Evolutionary conservation across 768 basidiomycete genomes (phyloP).

Genomic region (Mycena filopes): DNA sequence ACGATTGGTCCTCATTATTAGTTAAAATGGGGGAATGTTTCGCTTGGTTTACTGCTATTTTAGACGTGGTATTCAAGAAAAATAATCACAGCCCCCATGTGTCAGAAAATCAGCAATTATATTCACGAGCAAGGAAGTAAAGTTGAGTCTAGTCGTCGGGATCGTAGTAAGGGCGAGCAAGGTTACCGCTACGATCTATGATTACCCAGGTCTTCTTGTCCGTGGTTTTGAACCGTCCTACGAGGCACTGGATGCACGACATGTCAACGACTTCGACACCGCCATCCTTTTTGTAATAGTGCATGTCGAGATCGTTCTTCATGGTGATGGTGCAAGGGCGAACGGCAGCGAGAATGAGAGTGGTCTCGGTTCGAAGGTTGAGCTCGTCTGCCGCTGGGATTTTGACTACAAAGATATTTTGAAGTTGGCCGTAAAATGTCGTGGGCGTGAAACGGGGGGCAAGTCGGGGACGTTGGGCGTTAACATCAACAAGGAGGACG

Average conservation of each 20-base stretch:
- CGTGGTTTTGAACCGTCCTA: slow-evolving; percentile 35
- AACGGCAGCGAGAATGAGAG: slow-evolving; percentile 33
- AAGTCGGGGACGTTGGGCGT: slow-evolving; percentile 11
- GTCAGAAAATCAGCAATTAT: too few relatives aligned
- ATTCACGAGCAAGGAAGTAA: too few relatives aligned
- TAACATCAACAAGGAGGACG: slow-evolving; percentile 37
- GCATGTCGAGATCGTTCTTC: slow-evolving; percentile 24
- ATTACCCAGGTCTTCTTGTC: slow-evolving; percentile 29
- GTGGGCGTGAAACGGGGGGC: neutral
- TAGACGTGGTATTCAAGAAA: too few relatives aligned
- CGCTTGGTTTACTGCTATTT: too few relatives aligned
- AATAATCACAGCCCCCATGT: too few relatives aligned
- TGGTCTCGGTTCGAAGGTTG: neutral
- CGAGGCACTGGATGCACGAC: slow-evolving; percentile 36
- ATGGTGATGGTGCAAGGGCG: slow-evolving; percentile 4
- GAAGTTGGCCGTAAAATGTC: slow-evolving; percentile 37
- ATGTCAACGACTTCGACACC: slow-evolving; percentile 36
- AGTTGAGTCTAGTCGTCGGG: too few relatives aligned
- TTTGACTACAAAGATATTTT: neutral
- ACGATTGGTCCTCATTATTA: too few relatives aligned
- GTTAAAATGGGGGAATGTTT: too few relatives aligned
- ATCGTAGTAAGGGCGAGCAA: neutral
- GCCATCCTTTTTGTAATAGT: slow-evolving; percentile 28
- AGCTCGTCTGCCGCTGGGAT: neutral
- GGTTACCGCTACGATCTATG: slow-evolving; percentile 38